Evolutionary conservation across 2,329 filamentous ascomycete genomes (phyloP).

Genomic region (Blastomyces gilchristii): DNA sequence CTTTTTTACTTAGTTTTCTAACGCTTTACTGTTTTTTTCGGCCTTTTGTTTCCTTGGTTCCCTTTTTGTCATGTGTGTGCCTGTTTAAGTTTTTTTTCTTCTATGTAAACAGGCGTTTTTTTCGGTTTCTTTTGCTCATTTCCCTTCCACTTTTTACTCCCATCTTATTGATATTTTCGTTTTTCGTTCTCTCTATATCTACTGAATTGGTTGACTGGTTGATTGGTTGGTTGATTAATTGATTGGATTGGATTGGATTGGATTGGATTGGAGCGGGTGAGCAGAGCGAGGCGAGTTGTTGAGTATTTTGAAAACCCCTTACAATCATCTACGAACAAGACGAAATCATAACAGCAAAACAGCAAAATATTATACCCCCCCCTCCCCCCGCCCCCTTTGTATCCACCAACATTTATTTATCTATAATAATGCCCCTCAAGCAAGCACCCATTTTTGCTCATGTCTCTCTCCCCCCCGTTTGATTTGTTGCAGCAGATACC

Average conservation of each 20-base stretch:
- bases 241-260: too few relatives aligned
- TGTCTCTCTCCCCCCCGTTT: too few relatives aligned
- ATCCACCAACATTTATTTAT: neutral
- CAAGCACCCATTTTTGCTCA: neutral
- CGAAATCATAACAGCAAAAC: neutral
- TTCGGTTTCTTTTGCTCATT: slow-evolving; percentile 3
- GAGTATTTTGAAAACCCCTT: neutral
- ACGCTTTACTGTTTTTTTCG: too few relatives aligned
- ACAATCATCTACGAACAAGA: neutral
- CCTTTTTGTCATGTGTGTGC: neutral
- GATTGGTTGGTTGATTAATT: neutral
- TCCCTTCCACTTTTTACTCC: slow-evolving; percentile 12
- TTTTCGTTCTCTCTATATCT: neutral
- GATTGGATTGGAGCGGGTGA: neutral
- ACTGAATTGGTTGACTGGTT: slow-evolving; percentile 9
- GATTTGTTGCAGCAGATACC: too few relatives aligned
- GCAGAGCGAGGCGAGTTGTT: neutral
- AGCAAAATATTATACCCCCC: neutral
- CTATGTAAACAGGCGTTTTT: neutral
- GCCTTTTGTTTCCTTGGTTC: neutral
- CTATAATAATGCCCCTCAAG: neutral
- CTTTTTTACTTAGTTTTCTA: slow-evolving; percentile 13
- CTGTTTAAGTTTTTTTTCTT: slow-evolving; percentile 19
- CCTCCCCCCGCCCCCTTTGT: too few relatives aligned
- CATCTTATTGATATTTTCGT: neutral